Conservation (phyloP, 345 rosid species). For the Murraya koenigii region DNA sequence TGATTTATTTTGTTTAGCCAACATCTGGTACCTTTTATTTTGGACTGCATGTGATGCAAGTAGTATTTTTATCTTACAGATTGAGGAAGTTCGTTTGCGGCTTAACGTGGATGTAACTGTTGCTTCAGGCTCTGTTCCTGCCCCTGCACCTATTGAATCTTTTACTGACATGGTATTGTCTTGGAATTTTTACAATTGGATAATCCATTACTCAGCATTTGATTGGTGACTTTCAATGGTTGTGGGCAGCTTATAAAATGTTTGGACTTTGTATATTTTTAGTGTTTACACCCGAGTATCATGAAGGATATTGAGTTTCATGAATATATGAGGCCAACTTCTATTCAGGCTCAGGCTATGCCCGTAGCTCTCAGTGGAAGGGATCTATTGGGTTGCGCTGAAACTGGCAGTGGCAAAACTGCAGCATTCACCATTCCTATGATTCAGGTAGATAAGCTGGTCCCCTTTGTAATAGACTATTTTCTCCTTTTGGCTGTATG, state of each 20-base stretch:
- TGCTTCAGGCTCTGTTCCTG: constrained; percentile 26
- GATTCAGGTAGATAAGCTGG: constrained; percentile 28
- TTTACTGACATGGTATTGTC: constrained; percentile 34
- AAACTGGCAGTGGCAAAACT: constrained; percentile 49
- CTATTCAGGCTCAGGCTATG: constrained; percentile 45
- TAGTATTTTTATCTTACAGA: constrained; percentile 10
- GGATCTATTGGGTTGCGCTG: constrained; percentile 42
- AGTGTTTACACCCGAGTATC: constrained; percentile 33
- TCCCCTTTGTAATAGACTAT: too few relatives aligned
- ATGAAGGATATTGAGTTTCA: constrained; percentile 37
- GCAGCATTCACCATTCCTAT: constrained; percentile 44
- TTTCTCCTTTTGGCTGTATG: too few relatives aligned
- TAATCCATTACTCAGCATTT: background rate
- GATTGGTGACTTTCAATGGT: background rate
- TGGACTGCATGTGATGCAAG: background rate
- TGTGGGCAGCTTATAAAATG: background rate
- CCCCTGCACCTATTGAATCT: constrained; percentile 37
- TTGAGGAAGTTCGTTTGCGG: constrained; percentile 37
- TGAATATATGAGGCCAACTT: constrained; percentile 31
- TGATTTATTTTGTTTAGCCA: background rate
- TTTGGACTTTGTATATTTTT: background rate
- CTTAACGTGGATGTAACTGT: constrained; percentile 33
- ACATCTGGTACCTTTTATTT: background rate
- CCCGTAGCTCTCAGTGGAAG: constrained; percentile 37
- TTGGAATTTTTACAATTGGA: background rate